Percentiles rank a stretch among this genome's conserved stretches.
These are phyloP conservation scores for Fraxinus albicans DNA, from an alignment of 305 asterid species.

Conservation along the genomic window DNA sequence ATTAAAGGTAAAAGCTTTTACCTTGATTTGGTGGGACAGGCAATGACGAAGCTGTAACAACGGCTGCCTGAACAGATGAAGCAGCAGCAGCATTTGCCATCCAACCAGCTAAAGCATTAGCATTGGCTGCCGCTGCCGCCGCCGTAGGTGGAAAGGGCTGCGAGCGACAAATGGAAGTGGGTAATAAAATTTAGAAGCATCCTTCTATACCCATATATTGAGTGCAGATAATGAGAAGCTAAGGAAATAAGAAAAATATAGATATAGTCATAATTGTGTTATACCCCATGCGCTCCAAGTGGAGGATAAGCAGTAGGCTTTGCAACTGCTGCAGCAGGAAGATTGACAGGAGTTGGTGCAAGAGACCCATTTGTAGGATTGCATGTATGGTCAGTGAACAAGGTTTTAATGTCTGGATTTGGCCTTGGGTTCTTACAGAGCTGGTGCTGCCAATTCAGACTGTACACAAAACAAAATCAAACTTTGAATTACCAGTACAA, in stretches of 20 bases:
- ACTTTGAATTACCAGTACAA: constrained; percentile 12
- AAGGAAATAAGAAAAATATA: constrained; percentile 6
- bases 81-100: constrained; percentile 92
- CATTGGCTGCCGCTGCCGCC: constrained; percentile 71
- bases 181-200: not conserved
- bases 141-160: constrained; percentile 74
- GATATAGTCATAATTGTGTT: not conserved
- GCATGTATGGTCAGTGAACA: constrained; percentile 82
- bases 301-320: constrained; percentile 69
- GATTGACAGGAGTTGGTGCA: constrained; percentile 77
- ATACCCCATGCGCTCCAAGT: constrained; percentile 93
- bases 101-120: constrained; percentile 92
- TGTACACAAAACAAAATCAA: constrained; percentile 34
- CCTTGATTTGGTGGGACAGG: constrained; percentile 89
- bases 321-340: constrained; percentile 68
- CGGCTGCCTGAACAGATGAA: constrained; percentile 94
- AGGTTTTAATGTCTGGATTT: constrained; percentile 89
- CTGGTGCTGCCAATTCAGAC: constrained; percentile 98
- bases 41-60: constrained; percentile 86
- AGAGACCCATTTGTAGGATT: constrained; percentile 81
- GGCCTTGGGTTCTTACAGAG: constrained; percentile 91
- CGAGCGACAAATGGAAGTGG: constrained; percentile 30
- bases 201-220: not conserved
- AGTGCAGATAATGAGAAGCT: constrained; percentile 4
- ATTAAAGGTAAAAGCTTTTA: constrained; percentile 21